A percentile compares a stretch with the other conserved stretches of the same genome.
These are phyloP conservation scores for Aureobasidium leucospermi DNA, from an alignment of 2,329 filamentous ascomycete species.

Conservation along the genomic window DNA sequence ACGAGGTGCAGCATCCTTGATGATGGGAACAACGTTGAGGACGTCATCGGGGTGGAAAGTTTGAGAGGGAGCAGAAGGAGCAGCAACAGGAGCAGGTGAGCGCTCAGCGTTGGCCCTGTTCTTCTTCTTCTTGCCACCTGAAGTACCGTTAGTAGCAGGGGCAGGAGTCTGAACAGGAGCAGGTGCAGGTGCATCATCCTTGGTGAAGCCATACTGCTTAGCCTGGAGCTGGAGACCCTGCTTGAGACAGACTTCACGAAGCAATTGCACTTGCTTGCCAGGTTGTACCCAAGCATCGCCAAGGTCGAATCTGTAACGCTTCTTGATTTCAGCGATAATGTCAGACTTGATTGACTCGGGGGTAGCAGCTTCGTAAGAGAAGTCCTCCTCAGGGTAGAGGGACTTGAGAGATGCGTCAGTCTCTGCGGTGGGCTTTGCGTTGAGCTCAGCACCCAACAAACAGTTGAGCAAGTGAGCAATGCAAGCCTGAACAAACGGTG, in stretches of 20 bases:
- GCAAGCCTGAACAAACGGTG: conserved; percentile 71
- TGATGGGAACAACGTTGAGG: conserved; percentile 83
- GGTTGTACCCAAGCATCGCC: conserved; percentile 58
- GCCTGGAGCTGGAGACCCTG: conserved; percentile 81
- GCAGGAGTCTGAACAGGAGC: conserved; percentile 23
- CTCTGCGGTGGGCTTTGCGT: conserved; percentile 69
- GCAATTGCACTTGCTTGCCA: conserved; percentile 70
- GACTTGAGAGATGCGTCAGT: conserved; percentile 65
- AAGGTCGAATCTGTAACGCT: conserved; percentile 71
- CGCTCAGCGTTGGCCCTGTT: conserved; percentile 47
- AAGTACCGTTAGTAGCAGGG: conserved; percentile 28
- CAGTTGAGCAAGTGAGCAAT: conserved; percentile 89
- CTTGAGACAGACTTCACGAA: conserved; percentile 83
- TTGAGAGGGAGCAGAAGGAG: conserved; percentile 40
- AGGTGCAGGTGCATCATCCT: conserved; percentile 22
- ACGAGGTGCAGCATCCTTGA: conserved; percentile 89
- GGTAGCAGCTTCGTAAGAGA: conserved; percentile 71
- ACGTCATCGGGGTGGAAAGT: conserved; percentile 83
- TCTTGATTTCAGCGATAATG: conserved; percentile 62
- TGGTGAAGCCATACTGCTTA: conserved; percentile 65
- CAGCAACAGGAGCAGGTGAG: conserved; percentile 40
- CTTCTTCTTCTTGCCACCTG: conserved; percentile 45
- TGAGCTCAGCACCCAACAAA: conserved; percentile 69
- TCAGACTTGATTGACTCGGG: conserved; percentile 62
- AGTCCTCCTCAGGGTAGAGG: conserved; percentile 75